Evolutionary conservation across 2,329 filamentous ascomycete species (phyloP).

Genomic region (Geosmithia morbida): DNA sequence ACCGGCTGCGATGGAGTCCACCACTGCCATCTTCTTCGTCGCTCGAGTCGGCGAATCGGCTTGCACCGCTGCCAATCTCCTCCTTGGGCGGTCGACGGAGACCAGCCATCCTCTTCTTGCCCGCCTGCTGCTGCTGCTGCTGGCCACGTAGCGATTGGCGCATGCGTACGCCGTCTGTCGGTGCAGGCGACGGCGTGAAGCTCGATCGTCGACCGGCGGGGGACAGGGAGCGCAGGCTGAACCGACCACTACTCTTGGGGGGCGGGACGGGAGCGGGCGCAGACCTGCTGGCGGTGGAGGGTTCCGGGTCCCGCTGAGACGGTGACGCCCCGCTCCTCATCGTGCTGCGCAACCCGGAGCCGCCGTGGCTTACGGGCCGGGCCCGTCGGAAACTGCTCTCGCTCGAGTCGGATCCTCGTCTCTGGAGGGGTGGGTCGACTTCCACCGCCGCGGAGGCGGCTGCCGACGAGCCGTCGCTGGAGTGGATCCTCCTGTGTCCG

Average conservation of each 20-base stretch:
- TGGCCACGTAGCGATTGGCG: slow-evolving; percentile 28
- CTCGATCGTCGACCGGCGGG: slow-evolving; percentile 37
- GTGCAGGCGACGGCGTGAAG: slow-evolving; percentile 25
- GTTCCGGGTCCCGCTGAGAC: too few relatives aligned
- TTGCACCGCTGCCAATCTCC: too few relatives aligned
- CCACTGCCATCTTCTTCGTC: slow-evolving; percentile 35
- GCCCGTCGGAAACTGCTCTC: slow-evolving; percentile 72
- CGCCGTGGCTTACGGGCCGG: slow-evolving; percentile 27
- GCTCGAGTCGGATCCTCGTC: slow-evolving; percentile 49
- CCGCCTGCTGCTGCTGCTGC: slow-evolving; percentile 18
- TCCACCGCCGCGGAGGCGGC: background rate
- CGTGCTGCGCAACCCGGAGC: slow-evolving; percentile 53
- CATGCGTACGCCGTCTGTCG: slow-evolving; percentile 21
- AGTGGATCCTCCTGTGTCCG: background rate
- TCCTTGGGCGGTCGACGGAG: slow-evolving; percentile 25
- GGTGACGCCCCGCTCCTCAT: slow-evolving; percentile 38
- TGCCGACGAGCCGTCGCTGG: background rate
- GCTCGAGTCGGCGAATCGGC: slow-evolving; percentile 48
- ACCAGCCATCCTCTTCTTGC: slow-evolving; percentile 19
- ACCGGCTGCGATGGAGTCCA: slow-evolving; percentile 38
- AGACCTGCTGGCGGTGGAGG: background rate
- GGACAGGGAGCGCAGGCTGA: slow-evolving; percentile 58
- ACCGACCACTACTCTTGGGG: slow-evolving; percentile 33
- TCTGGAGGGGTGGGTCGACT: slow-evolving; percentile 6
- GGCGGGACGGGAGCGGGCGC: slow-evolving; percentile 5